Evolutionary conservation across 768 basidiomycete species (phyloP), one percentile per base, ranked within the genome.

Genomic region (Termitomyces sp.): DNA sequence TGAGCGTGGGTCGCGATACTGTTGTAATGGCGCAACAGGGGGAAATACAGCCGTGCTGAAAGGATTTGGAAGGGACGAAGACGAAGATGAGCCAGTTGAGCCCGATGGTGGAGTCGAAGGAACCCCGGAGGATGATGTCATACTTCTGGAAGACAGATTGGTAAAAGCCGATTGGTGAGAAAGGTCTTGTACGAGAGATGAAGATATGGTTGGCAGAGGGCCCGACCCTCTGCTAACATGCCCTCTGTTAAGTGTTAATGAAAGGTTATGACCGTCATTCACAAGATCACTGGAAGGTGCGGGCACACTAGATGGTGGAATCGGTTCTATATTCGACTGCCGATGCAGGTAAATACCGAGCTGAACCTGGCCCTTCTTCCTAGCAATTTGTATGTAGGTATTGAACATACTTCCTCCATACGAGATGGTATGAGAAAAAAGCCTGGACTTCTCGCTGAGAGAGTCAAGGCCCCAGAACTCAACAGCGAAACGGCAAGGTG

Each of bases 281-380:
- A 22, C 54, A 46, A 42, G 14, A 29, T 51, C 49, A 20, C 20
- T 22, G 55, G 53, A 61, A 59, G 44, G 52, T 24, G 67, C 67
- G 10, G 86, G 87, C 1, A 79, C 74, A 36, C 90, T 90, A n/a
- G 84, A 71, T 0, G 79, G 72, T n/a, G 92, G 91, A 34, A 94
- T 79, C 8, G 87, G 81, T 61, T 94, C 92, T 29, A 91, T 79
- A 55, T 77, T 86, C 22, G 87, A 88, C 69, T 95, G 93, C 8
- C 94, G 80, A 67, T 94, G 92, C 2, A 96, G 78, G 65, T 96
- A 96, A 31, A 96, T 84, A 1, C 94, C 94, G 1, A 96, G 76
- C 65, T 97, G 94, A 2, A 74, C 68, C 54, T 78, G 74, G 2
- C 72, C 75, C 69, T 95, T 95, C 81, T 90, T 92, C 62, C 86